phyloP scores from a whole-genome alignment of 2,329 filamentous ascomycete species.

The Monosporascus sp. region DNA sequence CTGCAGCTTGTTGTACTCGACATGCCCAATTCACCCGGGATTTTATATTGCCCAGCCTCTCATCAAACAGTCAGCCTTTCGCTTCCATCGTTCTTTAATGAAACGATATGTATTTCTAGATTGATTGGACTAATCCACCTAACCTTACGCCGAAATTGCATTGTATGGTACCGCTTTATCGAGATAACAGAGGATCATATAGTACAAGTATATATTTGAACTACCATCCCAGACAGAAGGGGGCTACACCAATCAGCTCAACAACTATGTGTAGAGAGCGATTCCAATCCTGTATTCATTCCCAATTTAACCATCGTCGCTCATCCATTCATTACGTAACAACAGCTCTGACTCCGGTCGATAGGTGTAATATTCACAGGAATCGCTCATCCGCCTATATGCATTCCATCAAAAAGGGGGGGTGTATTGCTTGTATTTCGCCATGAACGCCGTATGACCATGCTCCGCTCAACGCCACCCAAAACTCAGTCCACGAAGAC shows the following conservation, averaged over 20 bases:
- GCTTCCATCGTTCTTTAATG: too few relatives aligned
- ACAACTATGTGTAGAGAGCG: not conserved
- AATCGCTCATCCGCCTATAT: not conserved
- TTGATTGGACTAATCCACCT: too few relatives aligned
- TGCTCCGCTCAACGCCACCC: not conserved
- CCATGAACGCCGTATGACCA: not conserved
- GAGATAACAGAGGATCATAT: not conserved
- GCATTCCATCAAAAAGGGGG: not conserved
- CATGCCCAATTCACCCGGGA: too few relatives aligned
- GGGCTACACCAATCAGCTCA: not conserved
- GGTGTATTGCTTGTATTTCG: not conserved
- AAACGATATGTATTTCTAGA: too few relatives aligned
- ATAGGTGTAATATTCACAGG: not conserved
- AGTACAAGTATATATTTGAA: not conserved
- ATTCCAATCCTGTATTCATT: not conserved
- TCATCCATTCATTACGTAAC: not conserved
- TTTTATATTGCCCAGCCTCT: too few relatives aligned
- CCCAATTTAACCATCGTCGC: not conserved
- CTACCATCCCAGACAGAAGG: not conserved
- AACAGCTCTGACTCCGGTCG: not conserved
- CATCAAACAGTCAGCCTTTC: too few relatives aligned
- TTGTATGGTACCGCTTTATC: not conserved
- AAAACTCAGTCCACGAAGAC: not conserved
- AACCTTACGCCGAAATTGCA: too few relatives aligned
- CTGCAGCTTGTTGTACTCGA: too few relatives aligned